Conservation (phyloP, 1,284 basidiomycete genomes). For the Austroboletus rostrupii region DNA sequence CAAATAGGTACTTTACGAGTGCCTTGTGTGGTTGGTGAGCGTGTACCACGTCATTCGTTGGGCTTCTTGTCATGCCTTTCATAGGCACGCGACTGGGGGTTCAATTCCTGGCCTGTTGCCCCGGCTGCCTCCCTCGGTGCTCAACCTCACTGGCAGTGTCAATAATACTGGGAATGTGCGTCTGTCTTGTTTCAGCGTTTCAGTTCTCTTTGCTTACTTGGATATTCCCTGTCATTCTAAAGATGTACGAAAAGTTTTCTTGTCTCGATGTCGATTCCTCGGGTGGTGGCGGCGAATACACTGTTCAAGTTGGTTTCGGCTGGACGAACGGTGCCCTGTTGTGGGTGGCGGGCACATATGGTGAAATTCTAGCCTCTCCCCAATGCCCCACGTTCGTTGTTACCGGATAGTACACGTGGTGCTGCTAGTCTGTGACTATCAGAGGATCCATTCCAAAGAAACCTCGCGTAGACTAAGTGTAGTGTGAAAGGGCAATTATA, state of each 20-base stretch:
- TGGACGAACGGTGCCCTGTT: constrained; percentile 88
- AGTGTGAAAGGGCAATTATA: no score
- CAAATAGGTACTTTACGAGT: constrained; percentile 79
- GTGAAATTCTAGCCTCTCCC: constrained; percentile 58
- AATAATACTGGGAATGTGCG: constrained; percentile 67
- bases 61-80: constrained; percentile 28
- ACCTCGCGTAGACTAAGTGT: no score
- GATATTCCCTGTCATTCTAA: no score
- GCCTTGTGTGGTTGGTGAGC: constrained; percentile 85
- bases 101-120: constrained; percentile 66
- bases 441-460: no score
- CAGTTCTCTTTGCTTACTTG: not conserved
- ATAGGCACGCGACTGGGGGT: constrained; percentile 74
- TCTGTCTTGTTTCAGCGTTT: constrained; percentile 26
- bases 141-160: constrained; percentile 71
- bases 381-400: constrained; percentile 56
- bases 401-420: not conserved
- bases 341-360: constrained; percentile 73
- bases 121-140: constrained; percentile 62
- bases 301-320: constrained; percentile 78
- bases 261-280: constrained; percentile 77
- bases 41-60: not conserved
- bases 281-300: constrained; percentile 84
- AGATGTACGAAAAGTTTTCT: constrained; percentile 93
- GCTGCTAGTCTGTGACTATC: no score